phyloP scores from a whole-genome alignment of 805 yeast species.

The Lipomyces sp. region DNA sequence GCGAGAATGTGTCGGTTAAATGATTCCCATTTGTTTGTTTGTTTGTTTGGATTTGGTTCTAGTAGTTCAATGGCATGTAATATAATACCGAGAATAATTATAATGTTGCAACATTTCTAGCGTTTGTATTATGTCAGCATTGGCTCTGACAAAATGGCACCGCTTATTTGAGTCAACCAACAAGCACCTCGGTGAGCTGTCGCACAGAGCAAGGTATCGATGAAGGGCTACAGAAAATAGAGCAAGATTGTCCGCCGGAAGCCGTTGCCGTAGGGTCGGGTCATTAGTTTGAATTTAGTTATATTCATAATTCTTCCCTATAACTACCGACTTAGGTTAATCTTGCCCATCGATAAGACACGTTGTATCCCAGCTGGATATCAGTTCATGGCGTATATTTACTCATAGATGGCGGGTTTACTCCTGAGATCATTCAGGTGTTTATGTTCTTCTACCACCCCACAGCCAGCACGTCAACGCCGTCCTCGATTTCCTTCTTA shows the following conservation, averaged over 20 bases:
- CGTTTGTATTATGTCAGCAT: too few species aligned
- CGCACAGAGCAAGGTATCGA: too few species aligned
- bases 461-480: conserved; percentile 8
- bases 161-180: too few species aligned
- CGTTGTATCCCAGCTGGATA: not conserved
- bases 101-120: too few species aligned
- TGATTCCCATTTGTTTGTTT: not conserved
- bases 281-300: too few species aligned
- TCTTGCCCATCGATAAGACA: not conserved
- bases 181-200: too few species aligned
- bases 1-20: not conserved
- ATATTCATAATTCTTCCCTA: too few species aligned
- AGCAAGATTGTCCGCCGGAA: too few species aligned
- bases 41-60: not conserved
- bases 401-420: not conserved
- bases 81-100: too few species aligned
- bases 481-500: conserved; percentile 15
- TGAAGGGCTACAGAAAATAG: too few species aligned
- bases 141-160: too few species aligned
- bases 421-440: conserved; percentile 7
- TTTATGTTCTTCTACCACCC: conserved; percentile 3
- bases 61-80: not conserved
- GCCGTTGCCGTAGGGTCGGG: too few species aligned
- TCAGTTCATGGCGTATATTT: conserved; percentile 6
- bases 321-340: not conserved